Percentiles rank a stretch among this genome's conserved stretches.
These are phyloP conservation scores for Arabis alpina DNA, from an alignment of 345 rosid species.

Conservation along the genomic window DNA sequence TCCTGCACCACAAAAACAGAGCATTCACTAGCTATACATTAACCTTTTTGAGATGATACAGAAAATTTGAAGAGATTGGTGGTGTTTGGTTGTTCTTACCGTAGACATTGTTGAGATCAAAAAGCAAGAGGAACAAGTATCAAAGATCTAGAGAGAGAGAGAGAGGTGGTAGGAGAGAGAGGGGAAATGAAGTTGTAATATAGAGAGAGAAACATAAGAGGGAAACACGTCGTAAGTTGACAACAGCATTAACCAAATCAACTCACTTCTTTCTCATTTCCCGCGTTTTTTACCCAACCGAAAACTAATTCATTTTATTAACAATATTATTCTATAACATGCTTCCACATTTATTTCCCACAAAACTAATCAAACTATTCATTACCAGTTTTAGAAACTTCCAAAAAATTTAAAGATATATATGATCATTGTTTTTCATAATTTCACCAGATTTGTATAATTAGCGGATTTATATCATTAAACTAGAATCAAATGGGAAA, in stretches of 20 bases:
- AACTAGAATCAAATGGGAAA: no score
- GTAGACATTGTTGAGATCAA: constrained; percentile 40
- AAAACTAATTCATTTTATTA: background rate
- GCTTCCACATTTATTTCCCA: no score
- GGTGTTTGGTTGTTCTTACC: constrained; percentile 27
- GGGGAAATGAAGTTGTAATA: constrained; percentile 32
- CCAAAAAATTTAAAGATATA: no score
- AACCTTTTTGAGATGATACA: background rate
- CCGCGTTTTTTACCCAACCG: constrained; percentile 27
- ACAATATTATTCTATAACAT: background rate
- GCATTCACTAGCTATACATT: background rate
- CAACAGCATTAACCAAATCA: constrained; percentile 44
- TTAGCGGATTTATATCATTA: no score
- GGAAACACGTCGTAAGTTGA: constrained; percentile 45
- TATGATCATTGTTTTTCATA: no score
- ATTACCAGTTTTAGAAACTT: no score
- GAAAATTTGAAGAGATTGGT: background rate
- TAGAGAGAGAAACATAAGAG: constrained; percentile 37
- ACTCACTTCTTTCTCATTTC: constrained; percentile 30
- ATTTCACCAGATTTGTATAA: no score
- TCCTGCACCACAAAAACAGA: constrained; percentile 30
- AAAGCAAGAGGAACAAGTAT: background rate
- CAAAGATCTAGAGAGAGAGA: constrained; percentile 29
- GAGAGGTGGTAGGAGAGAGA: constrained; percentile 22
- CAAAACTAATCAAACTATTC: no score